Evolutionary conservation across 257 asterid genomes (phyloP), one percentile per base, ranked within the genome.

Genomic region (Galeopsis tetrahit): DNA sequence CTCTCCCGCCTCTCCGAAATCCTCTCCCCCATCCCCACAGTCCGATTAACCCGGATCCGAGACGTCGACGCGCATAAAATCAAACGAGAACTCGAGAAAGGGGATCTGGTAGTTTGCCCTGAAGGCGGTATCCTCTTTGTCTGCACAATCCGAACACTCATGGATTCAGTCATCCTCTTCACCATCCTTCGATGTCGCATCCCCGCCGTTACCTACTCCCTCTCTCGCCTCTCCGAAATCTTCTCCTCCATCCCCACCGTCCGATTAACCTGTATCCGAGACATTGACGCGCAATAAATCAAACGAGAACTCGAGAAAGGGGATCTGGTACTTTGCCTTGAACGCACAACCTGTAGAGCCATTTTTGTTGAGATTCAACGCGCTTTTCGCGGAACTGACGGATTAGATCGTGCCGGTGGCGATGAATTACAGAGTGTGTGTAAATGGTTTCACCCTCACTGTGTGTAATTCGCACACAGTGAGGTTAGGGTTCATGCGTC

Each of bases 161-260:
- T 92, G 87, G 98, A 92, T 74, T 96, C 98, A 0, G 98, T 90
- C n/a, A n/a, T n/a, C n/a, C n/a, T n/a, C n/a, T n/a, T n/a, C n/a
- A n/a, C n/a, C n/a, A n/a, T n/a, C n/a, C n/a, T n/a, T n/a, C n/a
- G n/a, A n/a, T n/a, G n/a, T n/a, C n/a, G n/a, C n/a, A n/a, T n/a
- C n/a, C n/a, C 96, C 39, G 36, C 93, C 43, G 96, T 85, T 68
- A 92, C 98, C 0, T 92, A 92, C 79, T 88, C 96, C 56, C 63
- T 92, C 10, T 88, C 96, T 0, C 87, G 96, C 0, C 48, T 92
- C 2, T 84, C 96, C 0, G 98, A 92, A 67, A 85, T 92, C 52
- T 61, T 92, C 15, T 90, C 96, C 1, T 96, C 96, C 1, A 92
- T n/a, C n/a, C n/a, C n/a, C n/a, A n/a, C n/a, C n/a, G n/a, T n/a